phyloP scores from a whole-genome alignment of 768 basidiomycete genomes.

The Thelephora ganbajun region DNA sequence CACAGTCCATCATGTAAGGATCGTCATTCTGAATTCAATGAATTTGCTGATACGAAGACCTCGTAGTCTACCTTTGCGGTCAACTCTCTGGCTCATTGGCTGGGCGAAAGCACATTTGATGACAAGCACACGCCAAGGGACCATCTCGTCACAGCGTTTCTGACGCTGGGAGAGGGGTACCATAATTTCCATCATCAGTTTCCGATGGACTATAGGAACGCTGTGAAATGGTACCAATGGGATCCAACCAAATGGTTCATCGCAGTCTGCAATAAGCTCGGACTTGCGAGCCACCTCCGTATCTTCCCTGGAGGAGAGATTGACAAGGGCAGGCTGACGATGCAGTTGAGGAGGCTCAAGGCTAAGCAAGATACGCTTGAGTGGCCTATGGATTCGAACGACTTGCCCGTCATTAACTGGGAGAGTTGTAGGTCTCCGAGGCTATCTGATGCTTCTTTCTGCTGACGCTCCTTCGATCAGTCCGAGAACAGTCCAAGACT shows the following conservation, averaged over 20 bases:
- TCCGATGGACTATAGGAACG: constrained; percentile 41
- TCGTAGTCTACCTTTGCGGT: constrained; percentile 37
- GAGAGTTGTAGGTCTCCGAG: constrained; percentile 48
- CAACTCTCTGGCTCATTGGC: constrained; percentile 46
- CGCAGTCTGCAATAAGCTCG: constrained; percentile 38
- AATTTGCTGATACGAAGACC: not conserved
- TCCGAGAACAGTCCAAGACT: constrained; percentile 51
- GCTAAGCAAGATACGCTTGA: constrained; percentile 41
- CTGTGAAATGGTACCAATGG: constrained; percentile 51
- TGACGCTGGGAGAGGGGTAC: constrained; percentile 67
- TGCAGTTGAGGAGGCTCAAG: constrained; percentile 69
- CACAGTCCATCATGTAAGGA: constrained; percentile 37
- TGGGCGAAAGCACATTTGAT: constrained; percentile 40
- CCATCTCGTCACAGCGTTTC: constrained; percentile 35
- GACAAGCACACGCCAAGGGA: constrained; percentile 41
- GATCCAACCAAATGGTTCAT: constrained; percentile 79
- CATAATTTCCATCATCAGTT: constrained; percentile 66
- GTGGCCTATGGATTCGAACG: constrained; percentile 45
- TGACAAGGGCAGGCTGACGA: constrained; percentile 64
- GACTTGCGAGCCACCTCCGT: constrained; percentile 70
- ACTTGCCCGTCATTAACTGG: constrained; percentile 72
- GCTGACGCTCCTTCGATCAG: constrained; percentile 19
- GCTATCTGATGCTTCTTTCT: not conserved
- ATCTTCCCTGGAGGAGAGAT: constrained; percentile 86
- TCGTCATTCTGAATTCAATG: not conserved